A percentile compares a stretch with the other conserved stretches of the same genome.
Conservation (phyloP, 2,329 filamentous ascomycete species). For the Bipolaris victoriae region DNA sequence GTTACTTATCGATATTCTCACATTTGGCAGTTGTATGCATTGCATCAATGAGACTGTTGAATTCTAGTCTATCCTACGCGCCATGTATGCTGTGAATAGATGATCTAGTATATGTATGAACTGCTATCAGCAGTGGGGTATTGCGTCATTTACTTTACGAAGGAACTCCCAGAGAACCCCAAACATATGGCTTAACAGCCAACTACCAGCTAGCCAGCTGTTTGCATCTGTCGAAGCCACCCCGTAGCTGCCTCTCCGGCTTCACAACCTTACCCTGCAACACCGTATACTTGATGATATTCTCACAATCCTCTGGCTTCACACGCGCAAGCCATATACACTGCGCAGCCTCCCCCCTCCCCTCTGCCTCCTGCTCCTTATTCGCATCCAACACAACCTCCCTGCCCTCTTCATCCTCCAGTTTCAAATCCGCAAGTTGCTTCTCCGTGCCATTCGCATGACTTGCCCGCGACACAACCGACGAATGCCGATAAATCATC, state of each 20-base stretch:
- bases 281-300: slow-evolving; percentile 85
- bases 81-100: not conserved
- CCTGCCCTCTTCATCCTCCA: slow-evolving; percentile 47
- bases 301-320: slow-evolving; percentile 87
- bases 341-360: slow-evolving; percentile 67
- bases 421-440: slow-evolving; percentile 48
- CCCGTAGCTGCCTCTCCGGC: slow-evolving; percentile 81
- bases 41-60: not conserved
- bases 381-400: slow-evolving; percentile 42
- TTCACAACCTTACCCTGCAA: slow-evolving; percentile 94
- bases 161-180: not conserved
- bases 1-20: not conserved
- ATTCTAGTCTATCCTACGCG: not conserved
- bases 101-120: not conserved
- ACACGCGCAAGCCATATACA: slow-evolving; percentile 93
- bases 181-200: not conserved
- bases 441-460: slow-evolving; percentile 30
- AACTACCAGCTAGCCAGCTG: slow-evolving; percentile 84
- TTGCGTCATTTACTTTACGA: not conserved
- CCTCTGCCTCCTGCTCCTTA: slow-evolving; percentile 48
- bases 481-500: slow-evolving; percentile 77
- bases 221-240: slow-evolving; percentile 84
- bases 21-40: not conserved
- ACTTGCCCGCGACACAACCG: slow-evolving; percentile 27
- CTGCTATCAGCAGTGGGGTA: not conserved